These are phyloP conservation scores for Aspergillus panamensis DNA, from an alignment of 495 filamentous ascomycete genomes.

Conservation along the genomic window DNA sequence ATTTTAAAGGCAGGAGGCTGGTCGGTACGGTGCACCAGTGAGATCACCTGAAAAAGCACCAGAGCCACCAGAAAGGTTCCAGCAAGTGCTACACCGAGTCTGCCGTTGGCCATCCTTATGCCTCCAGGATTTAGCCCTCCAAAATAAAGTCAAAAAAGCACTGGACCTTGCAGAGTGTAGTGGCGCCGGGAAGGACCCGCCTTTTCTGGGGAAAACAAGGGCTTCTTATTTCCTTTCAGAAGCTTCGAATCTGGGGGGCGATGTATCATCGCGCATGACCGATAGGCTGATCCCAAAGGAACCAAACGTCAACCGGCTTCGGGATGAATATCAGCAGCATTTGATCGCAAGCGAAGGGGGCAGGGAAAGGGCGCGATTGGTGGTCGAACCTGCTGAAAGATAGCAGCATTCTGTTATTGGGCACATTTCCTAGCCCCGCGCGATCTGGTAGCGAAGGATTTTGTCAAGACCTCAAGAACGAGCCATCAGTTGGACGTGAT, in stretches of 20 bases:
- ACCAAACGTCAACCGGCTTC: background rate
- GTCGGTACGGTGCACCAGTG: conserved; percentile 18
- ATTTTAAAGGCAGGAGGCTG: conserved; percentile 13
- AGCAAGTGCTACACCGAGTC: conserved; percentile 24
- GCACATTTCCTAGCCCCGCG: conserved; percentile 10
- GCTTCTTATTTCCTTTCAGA: conserved; percentile 8
- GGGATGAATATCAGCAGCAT: conserved; percentile 9
- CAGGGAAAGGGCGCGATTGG: conserved; percentile 5
- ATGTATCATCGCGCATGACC: conserved; percentile 12
- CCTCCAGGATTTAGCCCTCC: too few species aligned
- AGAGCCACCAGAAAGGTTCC: conserved; percentile 27
- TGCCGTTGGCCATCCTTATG: conserved; percentile 31
- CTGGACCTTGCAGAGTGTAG: conserved; percentile 4
- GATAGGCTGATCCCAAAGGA: background rate
- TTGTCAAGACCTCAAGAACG: background rate
- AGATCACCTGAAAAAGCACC: conserved; percentile 32
- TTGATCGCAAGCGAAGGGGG: conserved; percentile 8
- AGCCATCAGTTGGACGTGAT: conserved; percentile 6
- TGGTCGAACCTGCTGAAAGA: conserved; percentile 6
- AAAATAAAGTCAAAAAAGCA: background rate
- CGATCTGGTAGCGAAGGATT: conserved; percentile 4
- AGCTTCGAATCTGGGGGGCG: conserved; percentile 2
- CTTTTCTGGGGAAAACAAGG: background rate
- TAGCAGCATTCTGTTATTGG: conserved; percentile 12
- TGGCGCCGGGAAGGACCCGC: conserved; percentile 1